Base-by-base conservation (phyloP, 805 yeast genomes). In the Cyberlindnera maritima region DNA sequence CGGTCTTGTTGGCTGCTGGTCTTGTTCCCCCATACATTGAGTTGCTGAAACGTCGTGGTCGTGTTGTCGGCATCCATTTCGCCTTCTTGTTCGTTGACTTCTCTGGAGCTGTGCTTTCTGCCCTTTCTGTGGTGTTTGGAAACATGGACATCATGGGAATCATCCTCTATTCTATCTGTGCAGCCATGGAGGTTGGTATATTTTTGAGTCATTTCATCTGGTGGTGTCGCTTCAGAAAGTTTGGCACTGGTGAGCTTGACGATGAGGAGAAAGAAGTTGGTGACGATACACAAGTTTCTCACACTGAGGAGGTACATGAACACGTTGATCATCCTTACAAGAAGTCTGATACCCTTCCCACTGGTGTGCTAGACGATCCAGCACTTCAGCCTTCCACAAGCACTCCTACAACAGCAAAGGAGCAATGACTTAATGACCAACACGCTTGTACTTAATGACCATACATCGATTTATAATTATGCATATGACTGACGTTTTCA, bases 1-100 rank as follows among this genome's bases (percentile, higher is more conserved):
- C 95, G 0, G 72, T 92, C 0, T 62, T 87, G 13, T 68, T 92
- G 7, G 96, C 87, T 0, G 61, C 75, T 1, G 99, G 99, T 0
- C 71, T 92, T 23, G 56, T 92, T 0, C 98, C 97, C 0, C 97
- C 97, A 2, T 92, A 92, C 62, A 79, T 81, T 55, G 98, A 92
- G 63, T 68, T 92, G 25, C 76, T 80, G 17, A 88, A 88, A 57
- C 73, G 96, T 48, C 64, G 78, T 40, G 98, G 98, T 2, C 70
- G 88, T 29, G 97, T 91, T 1, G 81, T 90, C 1, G 99, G 99
- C 0, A 85, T 92, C 59, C 90, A 90, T 60, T 89, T 92, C 60
- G 52, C 85, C 6, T 92, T 92, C 54, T 69, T 92, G 46, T 61
- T 71, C 9, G 70, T 91, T 67, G 98, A 92, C 63, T 76, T 88